Evolutionary conservation across 495 filamentous ascomycete genomes (phyloP).

Genomic region (Neurospora africana): DNA sequence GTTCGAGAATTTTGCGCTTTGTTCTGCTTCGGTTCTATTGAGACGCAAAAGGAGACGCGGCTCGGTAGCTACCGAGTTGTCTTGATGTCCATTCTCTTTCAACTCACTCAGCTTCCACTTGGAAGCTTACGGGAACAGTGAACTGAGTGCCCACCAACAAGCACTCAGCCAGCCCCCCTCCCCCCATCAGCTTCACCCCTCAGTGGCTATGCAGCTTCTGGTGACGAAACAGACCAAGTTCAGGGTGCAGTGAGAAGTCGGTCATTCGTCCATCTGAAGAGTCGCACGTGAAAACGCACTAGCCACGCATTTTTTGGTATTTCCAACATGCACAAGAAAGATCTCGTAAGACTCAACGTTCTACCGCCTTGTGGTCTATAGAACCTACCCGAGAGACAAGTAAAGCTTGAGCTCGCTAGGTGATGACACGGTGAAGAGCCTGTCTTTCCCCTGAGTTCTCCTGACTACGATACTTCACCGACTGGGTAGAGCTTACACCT

Average conservation of each 20-base stretch:
- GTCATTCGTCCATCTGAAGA: neutral
- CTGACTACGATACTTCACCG: neutral
- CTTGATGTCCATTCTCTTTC: neutral
- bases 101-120: neutral
- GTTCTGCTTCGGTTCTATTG: neutral
- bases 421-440: neutral
- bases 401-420: neutral
- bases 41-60: neutral
- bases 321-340: neutral
- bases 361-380: neutral
- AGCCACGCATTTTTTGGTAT: neutral
- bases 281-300: neutral
- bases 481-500: neutral
- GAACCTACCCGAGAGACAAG: neutral
- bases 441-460: neutral
- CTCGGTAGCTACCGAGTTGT: neutral
- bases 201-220: neutral
- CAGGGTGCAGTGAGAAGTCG: neutral
- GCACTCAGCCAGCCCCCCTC: neutral
- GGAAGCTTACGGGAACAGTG: neutral
- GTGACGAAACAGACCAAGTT: neutral
- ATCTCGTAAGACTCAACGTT: neutral
- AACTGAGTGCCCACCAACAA: neutral
- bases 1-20: neutral
- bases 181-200: neutral